Conservation (phyloP, 345 rosid species). For the Eucalyptus grandis region DNA sequence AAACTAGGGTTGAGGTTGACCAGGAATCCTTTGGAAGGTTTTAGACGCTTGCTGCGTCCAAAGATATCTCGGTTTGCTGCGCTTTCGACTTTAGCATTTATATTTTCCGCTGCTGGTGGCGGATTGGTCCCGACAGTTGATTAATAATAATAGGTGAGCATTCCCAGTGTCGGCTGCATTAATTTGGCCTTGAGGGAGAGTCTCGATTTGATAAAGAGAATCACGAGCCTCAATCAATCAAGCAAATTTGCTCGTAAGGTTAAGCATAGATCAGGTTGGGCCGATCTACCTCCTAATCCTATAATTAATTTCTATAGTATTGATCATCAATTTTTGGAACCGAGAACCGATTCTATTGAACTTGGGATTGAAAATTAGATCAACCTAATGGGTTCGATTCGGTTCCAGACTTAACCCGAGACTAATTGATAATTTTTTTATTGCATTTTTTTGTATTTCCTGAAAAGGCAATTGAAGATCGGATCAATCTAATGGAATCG, state of each 20-base stretch:
- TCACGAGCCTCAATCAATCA: neutral
- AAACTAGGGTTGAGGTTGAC: no score
- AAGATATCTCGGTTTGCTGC: neutral
- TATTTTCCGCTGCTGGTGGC: neutral
- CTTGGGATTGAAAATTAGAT: fast-evolving
- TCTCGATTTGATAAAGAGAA: neutral
- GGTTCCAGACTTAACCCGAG: fast-evolving
- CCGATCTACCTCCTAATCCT: fast-evolving
- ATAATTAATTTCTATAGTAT: fast-evolving
- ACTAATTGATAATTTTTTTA: no score
- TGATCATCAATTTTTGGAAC: fast-evolving
- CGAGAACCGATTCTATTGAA: fast-evolving
- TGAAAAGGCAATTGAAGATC: no score
- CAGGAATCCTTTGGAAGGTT: neutral
- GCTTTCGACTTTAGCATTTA: neutral
- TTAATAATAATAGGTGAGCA: neutral
- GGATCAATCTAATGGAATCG: fast-evolving
- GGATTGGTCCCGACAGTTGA: neutral
- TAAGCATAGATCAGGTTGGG: fast-evolving
- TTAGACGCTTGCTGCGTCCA: neutral
- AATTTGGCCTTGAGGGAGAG: neutral
- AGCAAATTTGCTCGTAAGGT: neutral
- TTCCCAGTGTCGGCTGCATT: neutral
- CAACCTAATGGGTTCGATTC: fast-evolving
- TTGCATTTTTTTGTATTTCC: neutral